Evolutionary conservation across 2,329 filamentous ascomycete species (phyloP).

Genomic region (Lasiodiplodia hormozganensis): DNA sequence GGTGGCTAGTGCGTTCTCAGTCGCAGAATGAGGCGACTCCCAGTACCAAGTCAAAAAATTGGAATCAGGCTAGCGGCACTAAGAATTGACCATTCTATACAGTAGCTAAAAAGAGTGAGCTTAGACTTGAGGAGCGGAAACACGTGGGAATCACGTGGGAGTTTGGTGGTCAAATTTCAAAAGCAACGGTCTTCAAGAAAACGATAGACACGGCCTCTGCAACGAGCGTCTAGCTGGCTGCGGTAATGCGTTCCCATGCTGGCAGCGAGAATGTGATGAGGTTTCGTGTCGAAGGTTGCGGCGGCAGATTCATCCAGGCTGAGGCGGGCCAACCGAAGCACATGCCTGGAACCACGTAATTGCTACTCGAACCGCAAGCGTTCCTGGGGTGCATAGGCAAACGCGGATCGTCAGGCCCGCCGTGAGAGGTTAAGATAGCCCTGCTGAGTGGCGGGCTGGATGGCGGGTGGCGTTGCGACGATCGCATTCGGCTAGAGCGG

Average conservation of each 20-base stretch:
- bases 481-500: background rate
- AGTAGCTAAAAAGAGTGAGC: background rate
- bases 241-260: background rate
- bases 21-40: background rate
- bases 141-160: constrained; percentile 2
- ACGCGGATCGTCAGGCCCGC: constrained; percentile 1
- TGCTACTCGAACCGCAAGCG: background rate
- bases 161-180: background rate
- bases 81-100: background rate
- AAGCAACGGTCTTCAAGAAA: background rate
- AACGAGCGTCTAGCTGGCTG: background rate
- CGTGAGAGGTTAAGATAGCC: background rate
- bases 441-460: constrained; percentile 2
- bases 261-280: background rate
- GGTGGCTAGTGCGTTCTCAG: constrained; percentile 13
- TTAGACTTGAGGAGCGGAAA: background rate
- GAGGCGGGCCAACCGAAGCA: background rate
- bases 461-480: background rate
- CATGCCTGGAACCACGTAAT: background rate
- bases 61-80: background rate
- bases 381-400: background rate
- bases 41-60: background rate
- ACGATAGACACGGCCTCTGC: background rate
- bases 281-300: background rate
- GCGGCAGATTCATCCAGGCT: background rate